Conservation (phyloP, 257 asterid genomes). For the Salvia rosmarinus region DNA sequence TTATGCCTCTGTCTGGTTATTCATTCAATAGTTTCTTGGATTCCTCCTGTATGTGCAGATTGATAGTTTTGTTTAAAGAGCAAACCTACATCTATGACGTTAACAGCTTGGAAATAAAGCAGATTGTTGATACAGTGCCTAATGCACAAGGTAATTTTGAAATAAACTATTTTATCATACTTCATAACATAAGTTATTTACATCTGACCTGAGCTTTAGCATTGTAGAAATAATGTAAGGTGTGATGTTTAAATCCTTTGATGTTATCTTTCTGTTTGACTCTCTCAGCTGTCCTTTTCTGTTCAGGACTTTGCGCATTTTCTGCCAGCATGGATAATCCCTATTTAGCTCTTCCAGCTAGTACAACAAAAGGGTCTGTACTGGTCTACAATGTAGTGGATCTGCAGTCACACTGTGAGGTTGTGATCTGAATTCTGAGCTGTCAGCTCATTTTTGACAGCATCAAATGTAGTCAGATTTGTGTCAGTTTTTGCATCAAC, state of each 20-base stretch:
- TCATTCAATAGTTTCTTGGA: slow-evolving; percentile 27
- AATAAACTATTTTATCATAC: neutral
- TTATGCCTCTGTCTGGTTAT: slow-evolving; percentile 26
- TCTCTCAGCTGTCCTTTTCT: slow-evolving; percentile 28
- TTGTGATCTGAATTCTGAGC: slow-evolving; percentile 35
- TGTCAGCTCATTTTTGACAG: slow-evolving; percentile 9
- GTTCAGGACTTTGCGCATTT: slow-evolving; percentile 89
- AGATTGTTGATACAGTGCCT: slow-evolving; percentile 80
- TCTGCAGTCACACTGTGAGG: slow-evolving; percentile 89
- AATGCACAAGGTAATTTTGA: slow-evolving; percentile 68
- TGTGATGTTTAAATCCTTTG: slow-evolving; percentile 16
- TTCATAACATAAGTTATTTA: slow-evolving; percentile 3
- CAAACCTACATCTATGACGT: slow-evolving; percentile 78
- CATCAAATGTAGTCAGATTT: slow-evolving; percentile 13
- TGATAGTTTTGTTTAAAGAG: slow-evolving; percentile 78
- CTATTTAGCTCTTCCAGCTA: slow-evolving; percentile 92
- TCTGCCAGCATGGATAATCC: slow-evolving; percentile 70
- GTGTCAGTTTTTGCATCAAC: slow-evolving; percentile 14
- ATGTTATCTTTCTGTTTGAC: slow-evolving; percentile 20
- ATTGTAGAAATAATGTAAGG: neutral
- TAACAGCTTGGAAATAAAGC: slow-evolving; percentile 67
- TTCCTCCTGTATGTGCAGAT: slow-evolving; percentile 54
- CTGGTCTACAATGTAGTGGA: slow-evolving; percentile 78
- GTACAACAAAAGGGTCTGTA: slow-evolving; percentile 78
- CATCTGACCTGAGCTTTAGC: slow-evolving; percentile 7